phyloP scores from a whole-genome alignment of 2,329 filamentous ascomycete species.

The Aspergillus tubingensis region DNA sequence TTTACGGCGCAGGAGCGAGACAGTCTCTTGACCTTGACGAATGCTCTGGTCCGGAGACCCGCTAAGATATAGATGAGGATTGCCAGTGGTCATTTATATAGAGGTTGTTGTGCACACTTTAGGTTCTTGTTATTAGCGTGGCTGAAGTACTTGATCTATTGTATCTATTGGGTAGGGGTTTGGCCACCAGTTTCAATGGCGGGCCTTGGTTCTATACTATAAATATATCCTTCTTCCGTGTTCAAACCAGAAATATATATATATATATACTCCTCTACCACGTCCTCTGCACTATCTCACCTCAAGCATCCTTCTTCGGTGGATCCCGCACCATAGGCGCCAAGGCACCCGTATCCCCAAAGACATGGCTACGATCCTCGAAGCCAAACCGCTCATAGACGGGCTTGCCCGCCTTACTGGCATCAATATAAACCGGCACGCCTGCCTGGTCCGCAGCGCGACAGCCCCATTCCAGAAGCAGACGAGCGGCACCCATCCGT shows the following conservation, averaged over 20 bases:
- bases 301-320: background rate
- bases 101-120: background rate
- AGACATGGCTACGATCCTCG: background rate
- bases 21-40: background rate
- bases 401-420: constrained; percentile 9
- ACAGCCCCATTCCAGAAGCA: constrained; percentile 24
- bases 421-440: constrained; percentile 16
- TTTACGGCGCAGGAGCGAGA: constrained; percentile 20
- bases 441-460: constrained; percentile 15
- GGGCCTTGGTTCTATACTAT: too few relatives aligned
- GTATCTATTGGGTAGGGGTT: too few relatives aligned
- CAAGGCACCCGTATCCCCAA: background rate
- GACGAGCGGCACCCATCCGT: constrained; percentile 20
- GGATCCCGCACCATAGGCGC: constrained; percentile 7
- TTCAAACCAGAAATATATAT: too few relatives aligned
- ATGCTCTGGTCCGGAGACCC: background rate
- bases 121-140: too few relatives aligned
- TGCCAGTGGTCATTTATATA: background rate
- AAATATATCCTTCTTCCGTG: too few relatives aligned
- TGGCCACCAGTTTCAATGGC: too few relatives aligned
- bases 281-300: too few relatives aligned
- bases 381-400: constrained; percentile 21
- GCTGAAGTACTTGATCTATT: too few relatives aligned
- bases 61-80: background rate
- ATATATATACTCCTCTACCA: too few relatives aligned